Conservation (phyloP, 2,329 filamentous ascomycete species). For the Botryosphaeria dothidea region DNA sequence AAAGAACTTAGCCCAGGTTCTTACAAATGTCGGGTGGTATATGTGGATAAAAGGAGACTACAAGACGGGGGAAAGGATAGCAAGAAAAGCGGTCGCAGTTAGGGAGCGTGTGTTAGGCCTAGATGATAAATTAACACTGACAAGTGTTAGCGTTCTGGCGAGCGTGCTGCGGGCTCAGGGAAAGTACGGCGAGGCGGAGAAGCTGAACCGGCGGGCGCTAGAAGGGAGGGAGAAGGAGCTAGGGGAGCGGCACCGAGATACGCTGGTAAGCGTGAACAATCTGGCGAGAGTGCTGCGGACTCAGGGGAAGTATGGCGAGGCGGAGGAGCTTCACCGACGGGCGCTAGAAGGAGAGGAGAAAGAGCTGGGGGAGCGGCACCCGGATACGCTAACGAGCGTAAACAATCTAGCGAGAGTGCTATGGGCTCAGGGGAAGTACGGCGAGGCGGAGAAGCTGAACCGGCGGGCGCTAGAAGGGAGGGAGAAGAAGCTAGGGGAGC, state of each 20-base stretch:
- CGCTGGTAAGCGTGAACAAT: not conserved
- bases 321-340: not conserved
- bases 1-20: not conserved
- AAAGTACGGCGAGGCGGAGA: not conserved
- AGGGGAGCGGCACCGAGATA: not conserved
- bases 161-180: not conserved
- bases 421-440: not conserved
- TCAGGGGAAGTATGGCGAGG: not conserved
- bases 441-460: not conserved
- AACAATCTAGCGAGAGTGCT: not conserved
- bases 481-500: constrained; percentile 16
- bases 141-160: not conserved
- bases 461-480: not conserved
- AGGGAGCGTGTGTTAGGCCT: not conserved
- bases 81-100: not conserved
- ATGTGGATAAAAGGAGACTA: not conserved
- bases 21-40: not conserved
- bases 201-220: not conserved
- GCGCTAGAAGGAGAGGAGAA: not conserved
- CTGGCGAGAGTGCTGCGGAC: not conserved
- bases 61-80: not conserved
- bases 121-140: not conserved
- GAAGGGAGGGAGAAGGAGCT: constrained; percentile 18
- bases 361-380: constrained; percentile 14
- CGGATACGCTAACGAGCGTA: not conserved